These are phyloP conservation scores for Rachicladosporium sp. DNA, from an alignment of 2,329 filamentous ascomycete species.

Conservation along the genomic window DNA sequence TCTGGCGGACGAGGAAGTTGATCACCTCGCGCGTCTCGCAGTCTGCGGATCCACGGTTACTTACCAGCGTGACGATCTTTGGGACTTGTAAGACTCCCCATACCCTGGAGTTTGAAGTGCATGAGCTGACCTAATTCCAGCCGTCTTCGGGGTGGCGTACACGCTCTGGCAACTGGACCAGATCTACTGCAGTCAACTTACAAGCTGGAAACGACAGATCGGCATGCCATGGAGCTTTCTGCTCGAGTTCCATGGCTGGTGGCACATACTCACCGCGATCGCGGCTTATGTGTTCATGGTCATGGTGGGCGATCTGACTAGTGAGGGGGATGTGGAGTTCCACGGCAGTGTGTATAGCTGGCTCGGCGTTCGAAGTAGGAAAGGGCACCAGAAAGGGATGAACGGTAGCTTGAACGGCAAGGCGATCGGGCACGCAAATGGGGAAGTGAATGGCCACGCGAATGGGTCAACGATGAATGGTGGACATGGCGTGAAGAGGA, in stretches of 20 bases:
- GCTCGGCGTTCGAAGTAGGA: too few species aligned
- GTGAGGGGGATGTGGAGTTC: neutral
- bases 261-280: conserved; percentile 3
- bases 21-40: conserved; percentile 1
- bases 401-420: too few species aligned
- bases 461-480: too few species aligned
- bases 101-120: too few species aligned
- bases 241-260: conserved; percentile 6
- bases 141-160: neutral
- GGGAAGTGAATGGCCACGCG: too few species aligned
- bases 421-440: too few species aligned
- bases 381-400: too few species aligned
- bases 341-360: neutral
- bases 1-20: neutral
- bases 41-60: neutral
- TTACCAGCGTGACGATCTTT: conserved; percentile 2
- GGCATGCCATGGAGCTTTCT: conserved; percentile 1
- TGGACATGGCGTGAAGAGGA: too few species aligned
- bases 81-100: conserved; percentile 1
- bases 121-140: neutral
- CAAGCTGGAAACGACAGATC: neutral
- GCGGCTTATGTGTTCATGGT: conserved; percentile 6
- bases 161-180: conserved; percentile 1
- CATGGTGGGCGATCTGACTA: conserved; percentile 5
- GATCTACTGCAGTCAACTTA: conserved; percentile 1